A percentile compares a stretch with the other conserved stretches of the same genome.
Evolutionary conservation across 2,329 filamentous ascomycete species (phyloP).

Genomic region (Diplodia scrobiculata): DNA sequence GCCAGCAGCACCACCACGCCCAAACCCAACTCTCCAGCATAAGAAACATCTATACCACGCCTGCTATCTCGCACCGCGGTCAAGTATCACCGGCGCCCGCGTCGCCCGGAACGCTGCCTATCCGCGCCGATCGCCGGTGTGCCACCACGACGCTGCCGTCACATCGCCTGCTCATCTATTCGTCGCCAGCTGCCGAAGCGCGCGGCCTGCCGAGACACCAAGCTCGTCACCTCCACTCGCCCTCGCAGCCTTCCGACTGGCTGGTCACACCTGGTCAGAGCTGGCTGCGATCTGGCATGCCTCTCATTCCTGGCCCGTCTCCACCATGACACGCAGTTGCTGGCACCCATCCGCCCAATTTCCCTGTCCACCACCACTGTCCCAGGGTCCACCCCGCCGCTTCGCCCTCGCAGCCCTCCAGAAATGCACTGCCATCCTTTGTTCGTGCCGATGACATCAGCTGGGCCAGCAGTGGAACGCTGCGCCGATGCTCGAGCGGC

Average conservation of each 20-base stretch:
- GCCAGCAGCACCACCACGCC: no score
- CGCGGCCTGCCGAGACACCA: slow-evolving; percentile 21
- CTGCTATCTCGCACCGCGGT: slow-evolving; percentile 1
- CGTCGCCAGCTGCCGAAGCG: slow-evolving; percentile 5
- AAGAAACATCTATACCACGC: slow-evolving; percentile 10
- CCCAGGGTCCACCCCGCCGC: slow-evolving; percentile 7
- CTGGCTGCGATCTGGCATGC: slow-evolving; percentile 3
- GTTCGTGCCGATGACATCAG: slow-evolving; percentile 10
- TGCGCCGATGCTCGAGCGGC: neutral
- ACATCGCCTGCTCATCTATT: no score
- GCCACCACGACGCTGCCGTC: neutral
- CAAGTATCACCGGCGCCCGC: neutral
- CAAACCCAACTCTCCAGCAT: neutral
- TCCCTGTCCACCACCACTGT: neutral
- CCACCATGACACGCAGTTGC: slow-evolving; percentile 5
- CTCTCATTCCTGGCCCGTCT: neutral
- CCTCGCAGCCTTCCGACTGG: slow-evolving; percentile 7
- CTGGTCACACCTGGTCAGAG: neutral
- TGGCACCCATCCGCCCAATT: slow-evolving; percentile 2
- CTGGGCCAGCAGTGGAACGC: neutral
- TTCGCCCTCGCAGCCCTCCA: slow-evolving; percentile 11
- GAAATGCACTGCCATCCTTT: neutral
- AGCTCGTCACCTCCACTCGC: neutral
- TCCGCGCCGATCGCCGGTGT: neutral
- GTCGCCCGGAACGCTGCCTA: neutral